A percentile compares a stretch with the other conserved stretches of the same genome.
Evolutionary conservation across 169 alveolate genomes (phyloP).

Genomic region (Pseudocohnilembus persalinus): DNA sequence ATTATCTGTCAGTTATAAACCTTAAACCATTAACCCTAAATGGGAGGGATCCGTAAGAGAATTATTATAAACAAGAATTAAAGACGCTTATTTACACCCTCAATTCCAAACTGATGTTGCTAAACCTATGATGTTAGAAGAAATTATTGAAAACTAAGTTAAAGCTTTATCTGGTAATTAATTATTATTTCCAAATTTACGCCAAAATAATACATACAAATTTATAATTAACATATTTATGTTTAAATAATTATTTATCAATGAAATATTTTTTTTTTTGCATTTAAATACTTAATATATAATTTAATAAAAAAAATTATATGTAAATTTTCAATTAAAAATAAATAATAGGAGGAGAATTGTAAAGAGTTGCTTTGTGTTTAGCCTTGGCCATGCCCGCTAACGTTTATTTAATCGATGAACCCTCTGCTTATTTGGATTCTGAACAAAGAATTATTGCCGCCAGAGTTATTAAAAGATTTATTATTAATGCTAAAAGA

Average conservation of each 20-base stretch:
- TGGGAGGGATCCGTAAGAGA: slow-evolving; percentile 97
- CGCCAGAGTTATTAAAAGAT: slow-evolving; percentile 98
- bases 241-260: too few species aligned
- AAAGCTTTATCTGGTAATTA: slow-evolving; percentile 88
- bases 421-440: slow-evolving; percentile 99
- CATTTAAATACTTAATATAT: not conserved
- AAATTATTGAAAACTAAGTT: slow-evolving; percentile 94
- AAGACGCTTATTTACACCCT: slow-evolving; percentile 91
- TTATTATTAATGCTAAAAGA: slow-evolving; percentile 96
- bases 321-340: too few species aligned
- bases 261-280: not conserved
- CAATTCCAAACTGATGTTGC: slow-evolving; percentile 96
- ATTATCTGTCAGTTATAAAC: slow-evolving; percentile 95
- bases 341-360: slow-evolving; percentile 98
- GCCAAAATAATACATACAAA: too few species aligned
- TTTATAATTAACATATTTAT: too few species aligned
- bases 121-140: slow-evolving; percentile 95
- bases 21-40: slow-evolving; percentile 97
- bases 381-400: slow-evolving; percentile 98
- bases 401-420: slow-evolving; percentile 98
- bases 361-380: slow-evolving; percentile 97
- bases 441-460: slow-evolving; percentile 99
- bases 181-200: too few species aligned
- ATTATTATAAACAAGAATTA: slow-evolving; percentile 90
- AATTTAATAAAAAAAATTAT: not conserved